Conservation (phyloP, 345 rosid species). For the Dimocarpus longan region DNA sequence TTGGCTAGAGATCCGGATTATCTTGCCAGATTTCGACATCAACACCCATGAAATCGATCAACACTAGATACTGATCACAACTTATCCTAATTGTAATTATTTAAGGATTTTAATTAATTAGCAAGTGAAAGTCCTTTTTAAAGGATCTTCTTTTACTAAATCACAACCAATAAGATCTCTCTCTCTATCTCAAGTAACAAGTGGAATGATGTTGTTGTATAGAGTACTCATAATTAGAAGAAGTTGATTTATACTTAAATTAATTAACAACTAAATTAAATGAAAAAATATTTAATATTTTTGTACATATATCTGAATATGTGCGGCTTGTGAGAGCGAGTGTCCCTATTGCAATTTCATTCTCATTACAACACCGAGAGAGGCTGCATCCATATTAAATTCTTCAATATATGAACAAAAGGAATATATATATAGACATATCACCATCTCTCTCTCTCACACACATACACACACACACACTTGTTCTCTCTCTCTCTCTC, state of each 20-base stretch:
- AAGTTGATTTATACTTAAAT: background rate
- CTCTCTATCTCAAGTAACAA: constrained; percentile 19
- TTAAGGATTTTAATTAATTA: background rate
- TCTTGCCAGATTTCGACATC: too few relatives aligned
- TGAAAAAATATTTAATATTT: background rate
- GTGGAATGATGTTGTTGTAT: constrained; percentile 17
- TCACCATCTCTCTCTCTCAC: constrained; percentile 39
- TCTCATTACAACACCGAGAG: constrained; percentile 3
- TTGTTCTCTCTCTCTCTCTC: constrained; percentile 14
- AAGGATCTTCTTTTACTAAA: constrained; percentile 13
- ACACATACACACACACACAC: too few relatives aligned
- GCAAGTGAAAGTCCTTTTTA: background rate
- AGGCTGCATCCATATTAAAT: constrained; percentile 16
- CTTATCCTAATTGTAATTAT: constrained; percentile 16
- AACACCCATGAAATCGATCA: background rate
- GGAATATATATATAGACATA: constrained; percentile 43
- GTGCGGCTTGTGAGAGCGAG: too few relatives aligned
- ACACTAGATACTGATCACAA: background rate
- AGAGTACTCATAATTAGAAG: background rate
- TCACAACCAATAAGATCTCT: constrained; percentile 15
- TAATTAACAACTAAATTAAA: background rate
- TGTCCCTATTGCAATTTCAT: constrained; percentile 25
- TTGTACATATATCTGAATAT: background rate
- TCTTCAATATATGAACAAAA: constrained; percentile 29
- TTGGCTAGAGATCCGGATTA: too few relatives aligned